Conservation (phyloP, 345 rosid genomes). For the Combretum micranthum region DNA sequence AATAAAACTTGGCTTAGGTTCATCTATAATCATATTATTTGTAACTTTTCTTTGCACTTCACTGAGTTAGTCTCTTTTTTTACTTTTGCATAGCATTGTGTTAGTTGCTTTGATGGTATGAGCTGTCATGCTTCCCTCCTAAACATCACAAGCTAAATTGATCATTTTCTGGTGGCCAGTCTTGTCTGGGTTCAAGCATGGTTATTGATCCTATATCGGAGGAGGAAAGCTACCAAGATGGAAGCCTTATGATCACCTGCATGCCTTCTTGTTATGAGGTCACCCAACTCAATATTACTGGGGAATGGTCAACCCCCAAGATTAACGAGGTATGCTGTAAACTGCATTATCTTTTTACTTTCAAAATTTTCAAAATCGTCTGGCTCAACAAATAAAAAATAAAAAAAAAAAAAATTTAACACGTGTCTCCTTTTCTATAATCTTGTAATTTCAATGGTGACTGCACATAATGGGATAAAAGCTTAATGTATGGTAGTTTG, state of each 20-base stretch:
- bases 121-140: not conserved
- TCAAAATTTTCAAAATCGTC: too few species aligned
- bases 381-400: too few species aligned
- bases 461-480: too few species aligned
- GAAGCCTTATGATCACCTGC: conserved; percentile 67
- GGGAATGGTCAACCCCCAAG: conserved; percentile 80
- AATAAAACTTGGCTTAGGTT: too few species aligned
- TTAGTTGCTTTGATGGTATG: too few species aligned
- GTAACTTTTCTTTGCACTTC: too few species aligned
- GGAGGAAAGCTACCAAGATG: conserved; percentile 90
- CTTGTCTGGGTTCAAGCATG: conserved; percentile 67
- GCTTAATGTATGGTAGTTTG: too few species aligned
- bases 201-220: conserved; percentile 74
- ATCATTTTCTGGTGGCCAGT: conserved; percentile 29
- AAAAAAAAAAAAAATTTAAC: too few species aligned
- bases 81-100: not conserved
- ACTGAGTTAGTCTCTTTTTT: not conserved
- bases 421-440: too few species aligned
- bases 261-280: conserved; percentile 92
- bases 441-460: too few species aligned
- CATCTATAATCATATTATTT: too few species aligned
- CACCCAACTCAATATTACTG: conserved; percentile 74
- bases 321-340: conserved; percentile 56
- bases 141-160: not conserved
- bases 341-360: not conserved